These are phyloP conservation scores for Cryptococcus sp. DNA, from an alignment of 1,284 basidiomycete genomes.

Conservation along the genomic window DNA sequence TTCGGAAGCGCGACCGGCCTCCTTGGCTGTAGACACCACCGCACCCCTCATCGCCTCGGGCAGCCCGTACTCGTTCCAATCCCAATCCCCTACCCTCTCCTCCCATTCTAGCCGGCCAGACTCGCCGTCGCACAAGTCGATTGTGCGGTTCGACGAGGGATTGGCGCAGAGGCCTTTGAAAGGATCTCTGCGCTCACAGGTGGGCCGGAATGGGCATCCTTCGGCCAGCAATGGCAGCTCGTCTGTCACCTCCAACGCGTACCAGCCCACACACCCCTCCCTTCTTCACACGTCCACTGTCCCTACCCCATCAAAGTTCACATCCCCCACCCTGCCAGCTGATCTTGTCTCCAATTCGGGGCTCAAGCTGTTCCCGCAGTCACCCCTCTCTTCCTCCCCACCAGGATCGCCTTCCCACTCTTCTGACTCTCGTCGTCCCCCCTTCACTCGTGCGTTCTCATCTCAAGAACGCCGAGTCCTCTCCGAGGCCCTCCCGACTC, in stretches of 20 bases:
- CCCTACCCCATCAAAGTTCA: conserved; percentile 5
- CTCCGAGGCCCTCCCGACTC: conserved; percentile 16
- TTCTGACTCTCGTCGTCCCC: neutral
- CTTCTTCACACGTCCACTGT: conserved; percentile 12
- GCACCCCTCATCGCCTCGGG: neutral
- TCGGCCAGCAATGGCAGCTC: neutral
- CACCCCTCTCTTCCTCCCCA: neutral
- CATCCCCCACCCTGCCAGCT: conserved; percentile 2
- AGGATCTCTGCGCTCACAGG: neutral
- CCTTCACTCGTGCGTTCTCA: conserved; percentile 1
- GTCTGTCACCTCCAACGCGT: conserved; percentile 1
- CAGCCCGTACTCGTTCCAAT: neutral
- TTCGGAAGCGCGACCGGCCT: conserved; percentile 9
- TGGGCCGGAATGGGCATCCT: neutral
- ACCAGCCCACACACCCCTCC: conserved; percentile 17
- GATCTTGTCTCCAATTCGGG: conserved; percentile 2
- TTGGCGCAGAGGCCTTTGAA: conserved; percentile 1
- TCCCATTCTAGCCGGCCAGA: neutral
- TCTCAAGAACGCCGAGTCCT: conserved; percentile 26
- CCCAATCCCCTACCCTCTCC: neutral
- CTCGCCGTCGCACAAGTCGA: neutral
- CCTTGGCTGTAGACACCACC: conserved; percentile 3
- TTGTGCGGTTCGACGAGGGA: neutral
- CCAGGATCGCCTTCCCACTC: neutral
- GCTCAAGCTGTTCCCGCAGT: conserved; percentile 5